A percentile compares a stretch with the other conserved stretches of the same genome.
phyloP scores from a whole-genome alignment of 2,329 filamentous ascomycete genomes.

The Chaetomium globosum region DNA sequence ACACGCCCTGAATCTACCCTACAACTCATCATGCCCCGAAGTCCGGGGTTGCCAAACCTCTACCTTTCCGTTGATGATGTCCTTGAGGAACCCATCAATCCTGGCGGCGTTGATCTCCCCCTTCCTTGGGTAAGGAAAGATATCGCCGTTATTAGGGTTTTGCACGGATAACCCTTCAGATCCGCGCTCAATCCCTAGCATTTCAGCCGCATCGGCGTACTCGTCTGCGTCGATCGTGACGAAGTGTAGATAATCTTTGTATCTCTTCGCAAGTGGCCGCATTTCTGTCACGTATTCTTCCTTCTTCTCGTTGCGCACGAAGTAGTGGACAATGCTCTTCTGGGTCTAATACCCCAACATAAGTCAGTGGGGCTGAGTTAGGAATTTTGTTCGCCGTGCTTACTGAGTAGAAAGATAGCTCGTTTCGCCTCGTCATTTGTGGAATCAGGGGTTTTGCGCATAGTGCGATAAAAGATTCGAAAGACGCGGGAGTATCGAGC shows the following conservation, averaged over 20 bases:
- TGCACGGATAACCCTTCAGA: conserved; percentile 47
- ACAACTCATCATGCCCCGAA: conserved; percentile 32
- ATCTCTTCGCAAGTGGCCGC: conserved; percentile 49
- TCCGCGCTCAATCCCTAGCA: conserved; percentile 44
- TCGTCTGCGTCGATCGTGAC: conserved; percentile 51
- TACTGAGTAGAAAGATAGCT: conserved; percentile 48
- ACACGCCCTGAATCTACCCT: neutral
- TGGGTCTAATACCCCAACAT: conserved; percentile 32
- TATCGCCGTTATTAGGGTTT: conserved; percentile 49
- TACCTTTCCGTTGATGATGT: conserved; percentile 49
- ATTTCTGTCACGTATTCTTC: conserved; percentile 44
- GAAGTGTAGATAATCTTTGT: conserved; percentile 52
- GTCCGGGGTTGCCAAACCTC: conserved; percentile 40
- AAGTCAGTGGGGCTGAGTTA: neutral
- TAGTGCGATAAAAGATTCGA: conserved; percentile 45
- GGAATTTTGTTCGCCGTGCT: conserved; percentile 7
- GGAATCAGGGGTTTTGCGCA: conserved; percentile 49
- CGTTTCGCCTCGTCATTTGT: conserved; percentile 50
- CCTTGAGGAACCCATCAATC: conserved; percentile 49
- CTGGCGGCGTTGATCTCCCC: conserved; percentile 41
- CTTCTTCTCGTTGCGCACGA: conserved; percentile 39
- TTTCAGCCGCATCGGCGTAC: conserved; percentile 49
- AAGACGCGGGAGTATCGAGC: conserved; percentile 39
- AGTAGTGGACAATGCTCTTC: conserved; percentile 42
- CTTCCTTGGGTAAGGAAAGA: conserved; percentile 45